Evolutionary conservation across 2,329 filamentous ascomycete genomes (phyloP).

Genomic region (Neofusicoccum kwambonambiense): DNA sequence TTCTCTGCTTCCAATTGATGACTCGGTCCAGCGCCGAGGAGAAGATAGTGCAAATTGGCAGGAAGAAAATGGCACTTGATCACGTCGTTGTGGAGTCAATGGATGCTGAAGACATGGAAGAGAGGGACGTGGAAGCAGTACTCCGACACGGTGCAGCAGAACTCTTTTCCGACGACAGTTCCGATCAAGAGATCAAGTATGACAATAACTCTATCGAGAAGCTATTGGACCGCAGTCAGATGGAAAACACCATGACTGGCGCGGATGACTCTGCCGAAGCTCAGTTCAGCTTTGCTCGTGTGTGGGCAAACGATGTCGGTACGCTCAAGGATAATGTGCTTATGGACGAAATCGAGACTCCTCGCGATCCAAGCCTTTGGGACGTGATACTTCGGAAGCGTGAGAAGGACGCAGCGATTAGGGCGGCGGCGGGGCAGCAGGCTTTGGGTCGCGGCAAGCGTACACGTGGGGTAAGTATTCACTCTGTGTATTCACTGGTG

Average conservation of each 20-base stretch:
- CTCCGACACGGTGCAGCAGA: conserved; percentile 83
- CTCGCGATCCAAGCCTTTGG: conserved; percentile 73
- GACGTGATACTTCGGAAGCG: conserved; percentile 83
- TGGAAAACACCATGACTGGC: conserved; percentile 67
- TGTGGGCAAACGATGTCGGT: conserved; percentile 84
- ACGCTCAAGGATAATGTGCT: conserved; percentile 63
- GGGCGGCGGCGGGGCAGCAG: conserved; percentile 67
- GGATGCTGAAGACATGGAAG: conserved; percentile 76
- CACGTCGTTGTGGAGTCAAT: conserved; percentile 92
- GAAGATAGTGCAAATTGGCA: conserved; percentile 92
- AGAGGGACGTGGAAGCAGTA: conserved; percentile 81
- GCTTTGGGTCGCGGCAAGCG: conserved; percentile 84
- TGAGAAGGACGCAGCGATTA: conserved; percentile 72
- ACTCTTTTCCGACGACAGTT: conserved; percentile 74
- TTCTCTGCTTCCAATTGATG: conserved; percentile 92
- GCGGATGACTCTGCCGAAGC: conserved; percentile 68
- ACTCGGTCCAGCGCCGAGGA: conserved; percentile 88
- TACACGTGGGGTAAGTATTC: conserved; percentile 55
- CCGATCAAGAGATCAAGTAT: conserved; percentile 73
- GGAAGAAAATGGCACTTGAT: conserved; percentile 93
- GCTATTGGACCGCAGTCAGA: conserved; percentile 80
- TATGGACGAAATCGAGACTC: conserved; percentile 52
- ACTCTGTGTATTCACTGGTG: conserved; percentile 12
- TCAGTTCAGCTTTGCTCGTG: conserved; percentile 83
- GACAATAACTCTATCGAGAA: conserved; percentile 81